A percentile compares a stretch with the other conserved stretches of the same genome.
Evolutionary conservation across 1,284 basidiomycete species (phyloP).

Genomic region (Heterobasidion annosum): DNA sequence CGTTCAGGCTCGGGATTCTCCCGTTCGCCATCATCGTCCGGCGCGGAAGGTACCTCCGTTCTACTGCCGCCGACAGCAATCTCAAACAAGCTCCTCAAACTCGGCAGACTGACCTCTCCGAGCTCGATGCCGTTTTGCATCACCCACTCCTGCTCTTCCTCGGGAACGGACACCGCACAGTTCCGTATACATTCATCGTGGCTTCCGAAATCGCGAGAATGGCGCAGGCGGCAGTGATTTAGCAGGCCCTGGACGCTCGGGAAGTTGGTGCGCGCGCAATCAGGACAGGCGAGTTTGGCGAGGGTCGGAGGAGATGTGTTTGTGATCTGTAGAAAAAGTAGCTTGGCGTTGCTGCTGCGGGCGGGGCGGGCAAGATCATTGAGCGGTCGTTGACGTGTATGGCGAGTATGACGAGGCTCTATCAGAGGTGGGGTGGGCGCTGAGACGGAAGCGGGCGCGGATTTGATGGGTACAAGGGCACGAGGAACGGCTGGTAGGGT

Average conservation of each 20-base stretch:
- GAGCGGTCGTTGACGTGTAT: constrained; percentile 16
- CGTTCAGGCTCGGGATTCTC: constrained; percentile 5
- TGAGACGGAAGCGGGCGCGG: not conserved
- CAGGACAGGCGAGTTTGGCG: constrained; percentile 47
- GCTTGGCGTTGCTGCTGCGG: constrained; percentile 22
- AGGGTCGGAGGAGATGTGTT: constrained; percentile 25
- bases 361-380: constrained; percentile 16
- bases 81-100: constrained; percentile 57
- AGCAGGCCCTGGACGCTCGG: constrained; percentile 68
- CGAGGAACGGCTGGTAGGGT: constrained; percentile 12
- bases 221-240: constrained; percentile 65
- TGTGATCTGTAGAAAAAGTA: constrained; percentile 34
- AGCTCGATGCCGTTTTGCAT: constrained; percentile 47
- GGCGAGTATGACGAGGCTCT: not conserved
- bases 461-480: constrained; percentile 6
- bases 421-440: constrained; percentile 15
- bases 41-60: constrained; percentile 5
- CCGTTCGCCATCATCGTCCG: not conserved
- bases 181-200: constrained; percentile 68
- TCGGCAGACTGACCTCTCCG: constrained; percentile 42
- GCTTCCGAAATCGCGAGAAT: constrained; percentile 59
- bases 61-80: constrained; percentile 49
- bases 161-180: constrained; percentile 41
- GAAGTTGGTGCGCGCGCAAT: constrained; percentile 54
- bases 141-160: constrained; percentile 34